Base-by-base conservation (phyloP, 805 yeast species). In the Blastobotrys americana region DNA sequence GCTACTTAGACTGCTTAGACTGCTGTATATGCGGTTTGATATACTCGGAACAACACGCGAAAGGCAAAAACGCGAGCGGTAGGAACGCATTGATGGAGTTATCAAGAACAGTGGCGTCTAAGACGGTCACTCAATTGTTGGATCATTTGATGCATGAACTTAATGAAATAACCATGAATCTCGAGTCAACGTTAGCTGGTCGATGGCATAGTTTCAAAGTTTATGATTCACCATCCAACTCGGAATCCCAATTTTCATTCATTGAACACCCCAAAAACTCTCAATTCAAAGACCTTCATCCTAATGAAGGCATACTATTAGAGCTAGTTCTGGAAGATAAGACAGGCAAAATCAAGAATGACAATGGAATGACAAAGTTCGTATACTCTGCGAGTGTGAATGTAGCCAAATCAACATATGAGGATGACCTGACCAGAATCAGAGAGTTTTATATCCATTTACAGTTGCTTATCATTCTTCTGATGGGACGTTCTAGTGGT, bases 161-260 rank as follows among this genome's bases (percentile, higher is more conserved):
- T 25, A 8, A 8, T 25, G 31, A 25, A 25, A 8, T 25, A 13
- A 25, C 31, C 10, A 8, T 25, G 27, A 42, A 52, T 31, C 40
- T 34, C 8, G 31, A 35, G 33, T 44, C 41, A 41, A 8, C 13
- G 8, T 13, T 25, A 13, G 31, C 31, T 13, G 31, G 10, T 13
- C 8, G 31, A 25, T 25, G 31, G 31, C 13, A 25, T 13, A 25
- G 31, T 25, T 25, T 25, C 13, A 25, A 25, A 13, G 10, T 25
- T 13, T 8, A 8, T 25, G 31, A 25, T 13, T 8, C 31, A 13
- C 31, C 31, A 8, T 8, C 8, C 13, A 25, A 25, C 31, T 8
- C 10, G 8, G 31, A 13, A 13, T 8, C 13, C 10, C 10, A 13
- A 13, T 25, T 25, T 13, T 25, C 31, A 13, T 25, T 25, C 13